Conservation (phyloP, 768 basidiomycete genomes). For the Leccinum incarnatum region DNA sequence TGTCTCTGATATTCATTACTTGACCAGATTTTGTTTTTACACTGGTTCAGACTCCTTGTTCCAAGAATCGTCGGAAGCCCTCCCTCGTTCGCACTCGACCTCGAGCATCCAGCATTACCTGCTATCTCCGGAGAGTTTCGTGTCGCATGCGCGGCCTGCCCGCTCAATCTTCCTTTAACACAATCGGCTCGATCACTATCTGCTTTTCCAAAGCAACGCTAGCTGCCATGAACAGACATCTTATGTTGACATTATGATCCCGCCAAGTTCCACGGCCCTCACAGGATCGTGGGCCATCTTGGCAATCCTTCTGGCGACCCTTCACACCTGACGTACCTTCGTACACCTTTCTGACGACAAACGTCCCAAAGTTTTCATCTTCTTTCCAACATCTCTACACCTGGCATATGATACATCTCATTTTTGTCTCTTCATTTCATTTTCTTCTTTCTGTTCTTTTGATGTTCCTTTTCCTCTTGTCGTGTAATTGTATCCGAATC, state of each 20-base stretch:
- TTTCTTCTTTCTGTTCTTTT: neutral
- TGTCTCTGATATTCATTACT: constrained; percentile 2
- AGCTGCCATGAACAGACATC: neutral
- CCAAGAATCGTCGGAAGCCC: constrained; percentile 25
- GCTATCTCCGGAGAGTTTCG: constrained; percentile 31
- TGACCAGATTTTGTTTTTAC: constrained; percentile 73
- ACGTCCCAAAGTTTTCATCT: neutral
- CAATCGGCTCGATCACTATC: constrained; percentile 25
- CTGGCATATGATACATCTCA: neutral
- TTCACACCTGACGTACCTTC: neutral
- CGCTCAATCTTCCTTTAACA: constrained; percentile 25
- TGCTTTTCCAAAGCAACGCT: neutral
- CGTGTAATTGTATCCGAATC: constrained; percentile 11
- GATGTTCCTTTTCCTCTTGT: constrained; percentile 1
- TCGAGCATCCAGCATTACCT: constrained; percentile 56
- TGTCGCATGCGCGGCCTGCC: constrained; percentile 20
- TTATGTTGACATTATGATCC: neutral
- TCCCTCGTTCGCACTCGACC: constrained; percentile 46
- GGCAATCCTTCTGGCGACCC: neutral
- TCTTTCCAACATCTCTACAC: neutral
- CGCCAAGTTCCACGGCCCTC: neutral
- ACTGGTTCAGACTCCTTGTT: constrained; percentile 51
- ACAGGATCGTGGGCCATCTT: neutral
- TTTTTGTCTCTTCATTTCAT: neutral
- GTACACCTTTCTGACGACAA: constrained; percentile 2